Percentiles rank a stretch among this genome's conserved stretches.
Conservation (phyloP, 192 early-diverging fungal species). For the Ambispora gerdemannii region DNA sequence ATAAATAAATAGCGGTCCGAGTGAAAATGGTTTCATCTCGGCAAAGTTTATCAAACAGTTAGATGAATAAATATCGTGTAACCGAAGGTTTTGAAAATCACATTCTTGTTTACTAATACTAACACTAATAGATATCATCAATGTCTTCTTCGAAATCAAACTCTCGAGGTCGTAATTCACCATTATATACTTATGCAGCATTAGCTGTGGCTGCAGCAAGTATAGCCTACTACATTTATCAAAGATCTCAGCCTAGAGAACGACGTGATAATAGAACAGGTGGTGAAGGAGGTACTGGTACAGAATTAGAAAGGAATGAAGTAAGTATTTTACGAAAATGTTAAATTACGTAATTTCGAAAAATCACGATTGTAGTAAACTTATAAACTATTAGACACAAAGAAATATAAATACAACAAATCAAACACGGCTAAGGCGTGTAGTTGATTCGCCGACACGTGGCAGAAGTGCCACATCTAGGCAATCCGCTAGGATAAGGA, state of each 20-base stretch:
- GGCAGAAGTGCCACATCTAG: constrained; percentile 36
- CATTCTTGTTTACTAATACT: no score
- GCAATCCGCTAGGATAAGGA: constrained; percentile 44
- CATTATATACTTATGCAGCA: neutral
- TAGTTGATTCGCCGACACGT: constrained; percentile 29
- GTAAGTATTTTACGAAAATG: neutral
- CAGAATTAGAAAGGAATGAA: neutral
- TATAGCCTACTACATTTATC: constrained; percentile 1
- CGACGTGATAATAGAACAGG: constrained; percentile 5
- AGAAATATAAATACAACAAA: neutral
- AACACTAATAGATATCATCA: no score
- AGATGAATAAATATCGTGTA: no score
- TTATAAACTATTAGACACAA: neutral
- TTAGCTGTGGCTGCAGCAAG: constrained; percentile 18
- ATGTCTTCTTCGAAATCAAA: neutral
- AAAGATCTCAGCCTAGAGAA: neutral
- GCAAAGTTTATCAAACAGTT: no score
- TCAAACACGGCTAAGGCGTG: constrained; percentile 18
- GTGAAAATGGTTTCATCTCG: no score
- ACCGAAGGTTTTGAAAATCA: no score
- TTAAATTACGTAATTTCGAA: neutral
- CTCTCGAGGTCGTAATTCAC: neutral
- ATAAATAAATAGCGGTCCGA: no score
- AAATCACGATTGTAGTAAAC: neutral
- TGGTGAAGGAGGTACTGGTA: neutral